phyloP scores from a whole-genome alignment of 805 yeast species.

The Kazachstania kunashirensis region DNA sequence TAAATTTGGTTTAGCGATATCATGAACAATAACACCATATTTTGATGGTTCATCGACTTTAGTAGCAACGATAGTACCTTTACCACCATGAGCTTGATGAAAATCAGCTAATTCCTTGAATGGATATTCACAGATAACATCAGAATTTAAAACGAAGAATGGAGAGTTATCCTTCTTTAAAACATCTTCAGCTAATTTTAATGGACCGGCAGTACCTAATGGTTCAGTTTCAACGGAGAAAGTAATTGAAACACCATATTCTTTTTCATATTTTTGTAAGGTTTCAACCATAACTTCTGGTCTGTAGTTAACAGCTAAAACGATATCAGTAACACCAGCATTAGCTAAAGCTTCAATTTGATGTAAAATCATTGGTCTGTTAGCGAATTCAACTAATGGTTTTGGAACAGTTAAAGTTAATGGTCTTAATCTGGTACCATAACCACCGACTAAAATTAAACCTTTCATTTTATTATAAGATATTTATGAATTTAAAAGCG shows the following conservation, averaged over 20 bases:
- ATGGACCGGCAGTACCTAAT: slow-evolving; percentile 98
- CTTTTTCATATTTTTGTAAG: slow-evolving; percentile 85
- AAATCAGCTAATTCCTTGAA: slow-evolving; percentile 82
- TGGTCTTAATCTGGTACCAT: slow-evolving; percentile 99
- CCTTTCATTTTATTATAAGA: slow-evolving; percentile 60
- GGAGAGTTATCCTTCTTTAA: slow-evolving; percentile 93
- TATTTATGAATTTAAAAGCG: background rate
- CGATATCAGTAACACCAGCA: slow-evolving; percentile 98
- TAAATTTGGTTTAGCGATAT: slow-evolving; percentile 87
- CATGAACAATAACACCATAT: slow-evolving; percentile 98
- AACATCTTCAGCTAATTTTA: slow-evolving; percentile 90
- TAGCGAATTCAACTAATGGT: slow-evolving; percentile 95
- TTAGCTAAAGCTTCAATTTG: slow-evolving; percentile 96
- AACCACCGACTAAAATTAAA: slow-evolving; percentile 97
- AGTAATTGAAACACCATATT: slow-evolving; percentile 89
- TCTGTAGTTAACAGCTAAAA: slow-evolving; percentile 96
- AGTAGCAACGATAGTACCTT: slow-evolving; percentile 97
- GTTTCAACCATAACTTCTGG: slow-evolving; percentile 99
- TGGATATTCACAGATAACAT: slow-evolving; percentile 98
- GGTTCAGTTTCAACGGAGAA: slow-evolving; percentile 99
- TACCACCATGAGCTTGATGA: slow-evolving; percentile 95
- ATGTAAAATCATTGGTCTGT: slow-evolving; percentile 98
- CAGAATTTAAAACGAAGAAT: slow-evolving; percentile 95
- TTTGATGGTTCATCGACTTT: slow-evolving; percentile 99
- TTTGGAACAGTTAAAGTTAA: slow-evolving; percentile 89